A percentile compares a stretch with the other conserved stretches of the same genome.
Conservation (phyloP, 768 basidiomycete genomes). For the Cyclocybe cylindracea region DNA sequence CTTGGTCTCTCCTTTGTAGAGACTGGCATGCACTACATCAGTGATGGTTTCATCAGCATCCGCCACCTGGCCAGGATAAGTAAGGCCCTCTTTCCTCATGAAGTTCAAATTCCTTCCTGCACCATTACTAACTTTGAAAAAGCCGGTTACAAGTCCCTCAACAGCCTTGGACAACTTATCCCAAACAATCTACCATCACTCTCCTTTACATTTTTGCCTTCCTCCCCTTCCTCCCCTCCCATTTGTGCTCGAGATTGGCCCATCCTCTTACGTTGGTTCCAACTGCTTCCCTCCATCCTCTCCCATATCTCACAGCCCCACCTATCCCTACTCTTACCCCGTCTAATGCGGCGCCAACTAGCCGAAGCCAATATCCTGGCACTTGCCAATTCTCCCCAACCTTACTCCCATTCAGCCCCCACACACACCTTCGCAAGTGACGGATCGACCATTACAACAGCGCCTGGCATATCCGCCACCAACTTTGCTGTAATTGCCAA, state of each 20-base stretch:
- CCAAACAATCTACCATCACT: neutral
- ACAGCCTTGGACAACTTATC: neutral
- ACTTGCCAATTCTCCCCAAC: neutral
- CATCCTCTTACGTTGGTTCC: neutral
- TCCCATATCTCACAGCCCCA: neutral
- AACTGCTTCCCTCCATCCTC: neutral
- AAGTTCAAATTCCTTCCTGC: neutral
- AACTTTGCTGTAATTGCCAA: neutral
- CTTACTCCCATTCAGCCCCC: neutral
- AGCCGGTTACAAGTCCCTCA: neutral
- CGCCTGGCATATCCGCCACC: neutral
- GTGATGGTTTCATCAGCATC: neutral
- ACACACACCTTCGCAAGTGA: neutral
- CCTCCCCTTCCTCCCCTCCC: neutral
- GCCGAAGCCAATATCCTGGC: neutral
- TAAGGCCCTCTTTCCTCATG: neutral
- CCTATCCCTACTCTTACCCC: neutral
- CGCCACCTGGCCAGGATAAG: neutral
- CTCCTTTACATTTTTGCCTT: neutral
- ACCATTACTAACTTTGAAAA: neutral
- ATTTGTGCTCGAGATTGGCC: no score
- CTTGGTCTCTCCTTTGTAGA: neutral
- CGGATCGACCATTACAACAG: neutral
- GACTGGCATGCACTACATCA: neutral
- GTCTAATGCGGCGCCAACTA: neutral